Evolutionary conservation across 495 filamentous ascomycete genomes (phyloP).

Genomic region (Aspergillus affinis): DNA sequence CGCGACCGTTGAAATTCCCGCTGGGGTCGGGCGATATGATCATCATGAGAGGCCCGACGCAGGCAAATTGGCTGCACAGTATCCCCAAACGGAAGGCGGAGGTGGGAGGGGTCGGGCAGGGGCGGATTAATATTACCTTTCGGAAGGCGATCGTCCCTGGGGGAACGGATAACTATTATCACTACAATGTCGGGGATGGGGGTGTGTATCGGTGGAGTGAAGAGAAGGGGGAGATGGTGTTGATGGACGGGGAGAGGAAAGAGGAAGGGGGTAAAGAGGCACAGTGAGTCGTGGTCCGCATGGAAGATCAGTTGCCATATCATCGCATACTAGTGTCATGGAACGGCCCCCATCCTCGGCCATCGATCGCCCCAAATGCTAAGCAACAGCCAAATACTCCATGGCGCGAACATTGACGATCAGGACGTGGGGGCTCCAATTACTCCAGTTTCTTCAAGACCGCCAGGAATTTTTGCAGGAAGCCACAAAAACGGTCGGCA

Average conservation of each 20-base stretch:
- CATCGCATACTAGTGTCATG: too few relatives aligned
- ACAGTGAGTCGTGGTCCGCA: background rate
- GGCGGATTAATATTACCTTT: slow-evolving; percentile 74
- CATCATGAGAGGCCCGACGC: slow-evolving; percentile 67
- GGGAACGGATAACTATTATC: slow-evolving; percentile 71
- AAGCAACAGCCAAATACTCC: too few relatives aligned
- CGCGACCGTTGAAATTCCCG: slow-evolving; percentile 54
- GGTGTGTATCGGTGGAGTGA: slow-evolving; percentile 62
- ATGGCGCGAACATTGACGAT: too few relatives aligned
- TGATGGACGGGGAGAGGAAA: background rate
- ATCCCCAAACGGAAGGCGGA: slow-evolving; percentile 63
- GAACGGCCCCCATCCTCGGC: too few relatives aligned
- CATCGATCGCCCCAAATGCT: background rate
- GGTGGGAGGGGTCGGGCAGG: slow-evolving; percentile 38
- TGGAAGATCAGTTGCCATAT: too few relatives aligned
- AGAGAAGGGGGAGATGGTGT: slow-evolving; percentile 51
- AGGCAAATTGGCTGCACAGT: slow-evolving; percentile 69
- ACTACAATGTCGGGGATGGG: slow-evolving; percentile 72
- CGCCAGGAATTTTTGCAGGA: too few relatives aligned
- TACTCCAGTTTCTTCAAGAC: too few relatives aligned
- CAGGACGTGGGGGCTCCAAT: too few relatives aligned
- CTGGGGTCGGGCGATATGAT: slow-evolving; percentile 69
- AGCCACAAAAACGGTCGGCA: too few relatives aligned
- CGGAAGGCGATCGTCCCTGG: slow-evolving; percentile 60
- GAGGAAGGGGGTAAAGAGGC: background rate